Conservation (phyloP, 2,329 filamentous ascomycete genomes). For the Ciborinia camelliae region DNA sequence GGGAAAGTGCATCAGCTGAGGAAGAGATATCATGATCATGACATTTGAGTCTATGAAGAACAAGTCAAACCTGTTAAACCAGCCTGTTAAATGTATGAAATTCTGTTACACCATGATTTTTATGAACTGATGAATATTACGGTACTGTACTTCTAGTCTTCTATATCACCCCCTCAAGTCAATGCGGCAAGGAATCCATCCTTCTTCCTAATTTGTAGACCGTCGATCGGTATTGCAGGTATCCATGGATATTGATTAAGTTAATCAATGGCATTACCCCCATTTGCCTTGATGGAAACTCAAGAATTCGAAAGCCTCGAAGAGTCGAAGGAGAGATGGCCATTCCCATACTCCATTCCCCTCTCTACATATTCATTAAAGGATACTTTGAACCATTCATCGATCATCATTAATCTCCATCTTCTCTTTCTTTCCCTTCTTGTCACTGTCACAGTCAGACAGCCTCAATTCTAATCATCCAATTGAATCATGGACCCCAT, state of each 20-base stretch:
- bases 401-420: neutral
- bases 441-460: neutral
- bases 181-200: neutral
- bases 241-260: neutral
- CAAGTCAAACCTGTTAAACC: too few relatives aligned
- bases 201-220: neutral
- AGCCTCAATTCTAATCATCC: conserved; percentile 11
- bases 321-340: neutral
- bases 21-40: neutral
- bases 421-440: neutral
- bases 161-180: neutral
- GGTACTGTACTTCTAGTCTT: too few relatives aligned
- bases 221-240: neutral
- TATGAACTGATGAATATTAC: neutral
- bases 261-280: neutral
- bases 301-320: neutral
- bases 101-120: neutral
- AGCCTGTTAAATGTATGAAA: too few relatives aligned
- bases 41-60: neutral
- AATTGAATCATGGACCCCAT: conserved; percentile 10
- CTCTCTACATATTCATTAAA: neutral
- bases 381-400: neutral
- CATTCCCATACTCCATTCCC: neutral
- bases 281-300: neutral
- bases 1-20: conserved; percentile 6